These are phyloP conservation scores for Trichosporon sp. DNA, from an alignment of 1,284 basidiomycete species.

Conservation along the genomic window DNA sequence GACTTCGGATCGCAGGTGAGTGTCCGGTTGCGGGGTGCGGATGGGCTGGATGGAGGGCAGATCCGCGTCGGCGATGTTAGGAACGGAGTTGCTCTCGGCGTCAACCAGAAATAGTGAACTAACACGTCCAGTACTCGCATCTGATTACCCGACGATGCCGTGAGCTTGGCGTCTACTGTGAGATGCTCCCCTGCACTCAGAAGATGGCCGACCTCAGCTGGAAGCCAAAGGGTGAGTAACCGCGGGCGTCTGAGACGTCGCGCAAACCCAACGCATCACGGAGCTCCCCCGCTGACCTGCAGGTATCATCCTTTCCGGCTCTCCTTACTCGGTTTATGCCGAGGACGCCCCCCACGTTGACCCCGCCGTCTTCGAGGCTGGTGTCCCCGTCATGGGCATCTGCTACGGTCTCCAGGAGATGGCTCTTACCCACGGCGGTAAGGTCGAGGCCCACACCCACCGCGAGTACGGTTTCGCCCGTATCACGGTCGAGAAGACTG, in stretches of 20 bases:
- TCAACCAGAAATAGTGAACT: neutral
- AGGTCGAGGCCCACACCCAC: slow-evolving; percentile 85
- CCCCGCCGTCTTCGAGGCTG: slow-evolving; percentile 87
- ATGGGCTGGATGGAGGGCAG: neutral
- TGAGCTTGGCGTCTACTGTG: slow-evolving; percentile 95
- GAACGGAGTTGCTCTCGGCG: neutral
- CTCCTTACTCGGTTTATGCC: slow-evolving; percentile 98
- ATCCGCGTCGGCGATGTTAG: neutral
- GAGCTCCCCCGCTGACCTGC: slow-evolving; percentile 15
- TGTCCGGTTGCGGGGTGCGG: neutral
- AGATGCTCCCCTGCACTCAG: slow-evolving; percentile 95
- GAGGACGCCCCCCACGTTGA: slow-evolving; percentile 90
- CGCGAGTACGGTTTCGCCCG: slow-evolving; percentile 94
- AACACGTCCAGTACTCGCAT: slow-evolving; percentile 79
- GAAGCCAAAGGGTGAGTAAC: slow-evolving; percentile 81
- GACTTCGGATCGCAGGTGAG: slow-evolving; percentile 95
- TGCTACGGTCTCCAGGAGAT: slow-evolving; percentile 99
- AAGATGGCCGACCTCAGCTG: slow-evolving; percentile 87
- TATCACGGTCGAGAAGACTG: slow-evolving; percentile 73
- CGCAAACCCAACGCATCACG: no score
- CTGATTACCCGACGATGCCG: slow-evolving; percentile 97
- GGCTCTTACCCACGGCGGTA: slow-evolving; percentile 83
- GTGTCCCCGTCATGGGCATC: slow-evolving; percentile 92
- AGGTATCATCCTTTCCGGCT: slow-evolving; percentile 98
- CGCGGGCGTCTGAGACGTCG: neutral